These are phyloP conservation scores for Cutaneotrichosporon sp. DNA, from an alignment of 1,284 basidiomycete species.

Conservation along the genomic window DNA sequence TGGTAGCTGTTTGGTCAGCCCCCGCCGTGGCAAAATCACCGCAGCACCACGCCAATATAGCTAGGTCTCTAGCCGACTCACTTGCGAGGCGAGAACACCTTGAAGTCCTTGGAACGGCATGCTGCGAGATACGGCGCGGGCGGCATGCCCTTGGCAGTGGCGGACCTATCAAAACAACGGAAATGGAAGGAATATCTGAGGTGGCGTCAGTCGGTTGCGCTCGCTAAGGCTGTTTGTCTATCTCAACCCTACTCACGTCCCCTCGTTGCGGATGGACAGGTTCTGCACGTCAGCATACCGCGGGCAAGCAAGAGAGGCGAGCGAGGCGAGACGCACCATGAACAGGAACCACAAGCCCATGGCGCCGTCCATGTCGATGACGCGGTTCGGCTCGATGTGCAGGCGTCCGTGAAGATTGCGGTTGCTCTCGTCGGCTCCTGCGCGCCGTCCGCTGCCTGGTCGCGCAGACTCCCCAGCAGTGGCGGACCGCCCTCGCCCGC, in stretches of 20 bases:
- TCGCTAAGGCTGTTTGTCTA: not conserved
- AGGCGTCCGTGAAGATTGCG: conserved; percentile 44
- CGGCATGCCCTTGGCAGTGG: conserved; percentile 16
- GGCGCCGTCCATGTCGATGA: conserved; percentile 38
- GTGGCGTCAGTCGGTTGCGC: not conserved
- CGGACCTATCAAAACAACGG: conserved; percentile 41
- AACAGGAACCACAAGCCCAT: conserved; percentile 50
- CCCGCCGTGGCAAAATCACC: not conserved
- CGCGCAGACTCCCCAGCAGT: not conserved
- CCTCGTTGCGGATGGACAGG: conserved; percentile 45
- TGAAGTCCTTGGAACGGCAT: conserved; percentile 36
- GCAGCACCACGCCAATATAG: not conserved
- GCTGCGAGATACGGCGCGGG: conserved; percentile 33
- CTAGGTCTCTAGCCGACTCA: conserved; percentile 26
- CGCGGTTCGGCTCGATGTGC: conserved; percentile 41
- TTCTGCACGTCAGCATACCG: conserved; percentile 29
- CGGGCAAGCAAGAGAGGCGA: not conserved
- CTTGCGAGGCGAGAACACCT: conserved; percentile 47
- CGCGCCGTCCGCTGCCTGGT: not conserved
- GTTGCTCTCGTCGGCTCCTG: not conserved
- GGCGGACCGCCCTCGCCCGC: conserved; percentile 6
- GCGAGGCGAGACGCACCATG: conserved; percentile 27
- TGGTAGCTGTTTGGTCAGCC: conserved; percentile 36
- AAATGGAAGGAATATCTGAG: conserved; percentile 41
- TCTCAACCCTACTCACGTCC: conserved; percentile 28